Base-by-base conservation (phyloP, 768 basidiomycete genomes). In the Tricholoma bakamatsutake region DNA sequence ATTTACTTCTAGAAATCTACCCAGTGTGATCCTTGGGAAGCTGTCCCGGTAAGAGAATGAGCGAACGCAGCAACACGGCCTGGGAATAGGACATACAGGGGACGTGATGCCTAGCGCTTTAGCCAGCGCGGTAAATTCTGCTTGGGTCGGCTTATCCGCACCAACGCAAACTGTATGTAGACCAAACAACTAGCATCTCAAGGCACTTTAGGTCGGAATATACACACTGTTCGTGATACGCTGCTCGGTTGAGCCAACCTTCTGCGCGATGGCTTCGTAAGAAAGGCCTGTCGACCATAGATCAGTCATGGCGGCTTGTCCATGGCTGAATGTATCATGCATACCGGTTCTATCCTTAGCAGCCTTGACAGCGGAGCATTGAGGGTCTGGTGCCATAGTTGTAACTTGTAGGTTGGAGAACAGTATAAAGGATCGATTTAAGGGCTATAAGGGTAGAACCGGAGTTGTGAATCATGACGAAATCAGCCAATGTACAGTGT, bases 161-260 rank as follows among this genome's bases (percentile, higher is more conserved):
- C 77, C 82, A 10, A 73, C 72, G 67, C 80, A 75, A 60, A 87
- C 85, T 86, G 35, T 8, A 12, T 58, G 4, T 0, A 3, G 18
- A 39, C 28, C 3, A 35, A 15, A 49, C 17, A 18, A 21, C 37
- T 34, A 7, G 28, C 35, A 40, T 34, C 27, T 15, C 18, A 9
- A 1, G 30, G 40, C 54, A 30, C 33, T 5, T 28, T 24, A 35
- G 21, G 21, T 24, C 21, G 15, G 33, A 13, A 27, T 47, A 40
- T 8, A 72, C 79, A 56, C 61, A 88, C 88, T 78, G 45, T 77
- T 76, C 43, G 71, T 68, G 49, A 89, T 77, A 54, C 77, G 83
- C 33, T 77, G 68, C 63, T 79, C 73, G 40, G 63, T 47, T 46
- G 67, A 52, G 50, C 76, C 75, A 37, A 81, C 69, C 63, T 72